phyloP scores from a whole-genome alignment of 257 asterid genomes.

The Cruciata laevipes region DNA sequence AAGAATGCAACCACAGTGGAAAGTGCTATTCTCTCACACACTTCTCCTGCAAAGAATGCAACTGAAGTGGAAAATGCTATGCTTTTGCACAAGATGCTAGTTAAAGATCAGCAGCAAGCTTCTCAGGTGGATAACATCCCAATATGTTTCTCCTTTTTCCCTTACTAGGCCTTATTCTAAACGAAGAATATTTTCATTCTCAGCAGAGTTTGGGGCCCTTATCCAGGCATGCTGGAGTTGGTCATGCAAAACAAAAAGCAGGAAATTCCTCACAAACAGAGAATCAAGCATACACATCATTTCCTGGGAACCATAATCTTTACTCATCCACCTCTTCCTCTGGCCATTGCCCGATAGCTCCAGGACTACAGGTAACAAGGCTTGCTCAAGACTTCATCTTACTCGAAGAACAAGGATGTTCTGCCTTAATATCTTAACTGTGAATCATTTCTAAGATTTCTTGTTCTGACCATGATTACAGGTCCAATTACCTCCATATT shows the following conservation, averaged over 20 bases:
- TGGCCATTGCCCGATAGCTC: constrained; percentile 30
- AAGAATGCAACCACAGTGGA: neutral
- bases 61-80: constrained; percentile 41
- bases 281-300: constrained; percentile 27
- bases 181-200: neutral
- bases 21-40: neutral
- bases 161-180: constrained; percentile 6
- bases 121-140: constrained; percentile 29
- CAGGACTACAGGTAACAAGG: constrained; percentile 48
- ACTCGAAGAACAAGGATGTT: neutral
- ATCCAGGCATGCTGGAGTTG: constrained; percentile 34
- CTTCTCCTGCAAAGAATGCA: constrained; percentile 28
- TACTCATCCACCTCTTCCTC: constrained; percentile 35
- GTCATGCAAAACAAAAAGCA: constrained; percentile 21
- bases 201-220: constrained; percentile 43
- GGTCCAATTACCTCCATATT: constrained; percentile 44
- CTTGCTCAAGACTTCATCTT: neutral
- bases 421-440: constrained; percentile 3
- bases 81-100: constrained; percentile 44
- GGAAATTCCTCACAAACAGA: constrained; percentile 30
- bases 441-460: neutral
- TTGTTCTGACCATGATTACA: constrained; percentile 15
- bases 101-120: constrained; percentile 48
- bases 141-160: neutral
- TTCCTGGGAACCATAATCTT: constrained; percentile 34